Conservation (phyloP, 1,284 basidiomycete genomes). For the Heliocybe sulcata region DNA sequence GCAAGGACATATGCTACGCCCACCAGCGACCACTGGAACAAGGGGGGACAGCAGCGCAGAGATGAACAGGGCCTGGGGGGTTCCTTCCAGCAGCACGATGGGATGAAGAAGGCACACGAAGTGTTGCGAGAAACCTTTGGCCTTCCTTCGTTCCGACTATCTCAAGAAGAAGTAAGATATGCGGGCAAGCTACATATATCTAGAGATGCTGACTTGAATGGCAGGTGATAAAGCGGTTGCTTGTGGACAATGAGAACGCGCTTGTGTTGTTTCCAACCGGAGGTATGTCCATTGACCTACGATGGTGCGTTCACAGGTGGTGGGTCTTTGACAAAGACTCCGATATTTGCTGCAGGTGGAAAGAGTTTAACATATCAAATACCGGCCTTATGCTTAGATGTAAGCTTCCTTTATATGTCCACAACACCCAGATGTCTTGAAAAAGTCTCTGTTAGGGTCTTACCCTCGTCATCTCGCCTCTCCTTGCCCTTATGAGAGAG, state of each 20-base stretch:
- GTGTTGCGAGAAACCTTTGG: slow-evolving; percentile 26
- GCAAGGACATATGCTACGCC: slow-evolving; percentile 35
- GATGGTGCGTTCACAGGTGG: no score
- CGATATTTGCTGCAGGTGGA: slow-evolving; percentile 20
- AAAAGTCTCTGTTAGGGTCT: slow-evolving; percentile 42
- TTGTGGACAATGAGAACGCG: slow-evolving; percentile 32
- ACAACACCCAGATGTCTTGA: no score
- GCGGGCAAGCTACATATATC: not conserved
- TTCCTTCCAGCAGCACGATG: slow-evolving; percentile 69
- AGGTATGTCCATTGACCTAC: slow-evolving; percentile 19
- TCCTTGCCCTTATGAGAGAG: slow-evolving; percentile 40
- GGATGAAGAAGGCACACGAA: slow-evolving; percentile 24
- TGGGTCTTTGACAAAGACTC: no score
- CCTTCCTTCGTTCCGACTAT: slow-evolving; percentile 25
- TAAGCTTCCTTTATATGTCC: no score
- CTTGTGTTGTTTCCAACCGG: slow-evolving; percentile 32
- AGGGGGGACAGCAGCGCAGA: slow-evolving; percentile 21
- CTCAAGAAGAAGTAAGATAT: slow-evolving; percentile 26
- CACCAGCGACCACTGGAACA: slow-evolving; percentile 28
- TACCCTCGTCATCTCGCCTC: slow-evolving; percentile 64
- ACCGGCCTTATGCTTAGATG: slow-evolving; percentile 48
- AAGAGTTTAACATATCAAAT: slow-evolving; percentile 53
- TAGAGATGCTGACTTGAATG: not conserved
- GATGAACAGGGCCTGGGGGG: slow-evolving; percentile 48
- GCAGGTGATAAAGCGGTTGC: slow-evolving; percentile 28